Evolutionary conservation across 768 basidiomycete species (phyloP).

Genomic region (Hygrophoropsis aurantiaca): DNA sequence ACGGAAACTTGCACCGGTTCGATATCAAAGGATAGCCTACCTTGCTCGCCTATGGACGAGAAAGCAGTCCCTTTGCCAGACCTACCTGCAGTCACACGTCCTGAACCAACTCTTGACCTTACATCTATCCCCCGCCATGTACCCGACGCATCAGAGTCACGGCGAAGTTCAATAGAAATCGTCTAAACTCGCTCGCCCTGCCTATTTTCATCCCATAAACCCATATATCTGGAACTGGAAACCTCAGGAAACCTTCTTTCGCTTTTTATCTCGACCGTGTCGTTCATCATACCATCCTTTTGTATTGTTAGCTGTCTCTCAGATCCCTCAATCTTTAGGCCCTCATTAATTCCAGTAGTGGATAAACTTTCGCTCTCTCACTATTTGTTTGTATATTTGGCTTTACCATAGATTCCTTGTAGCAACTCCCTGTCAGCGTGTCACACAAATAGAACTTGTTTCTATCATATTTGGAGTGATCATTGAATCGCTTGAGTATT

Average conservation of each 20-base stretch:
- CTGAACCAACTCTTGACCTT: constrained; percentile 13
- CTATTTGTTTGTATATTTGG: constrained; percentile 22
- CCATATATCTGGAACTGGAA: no score
- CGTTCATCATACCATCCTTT: constrained; percentile 6
- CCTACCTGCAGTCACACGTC: constrained; percentile 9
- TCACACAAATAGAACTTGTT: no score
- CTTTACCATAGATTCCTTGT: background rate
- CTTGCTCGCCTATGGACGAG: constrained; percentile 19
- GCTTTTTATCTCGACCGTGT: background rate
- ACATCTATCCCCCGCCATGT: constrained; percentile 22
- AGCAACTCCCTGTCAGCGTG: no score
- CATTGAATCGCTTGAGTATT: no score
- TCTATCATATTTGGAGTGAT: no score
- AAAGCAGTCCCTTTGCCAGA: constrained; percentile 13
- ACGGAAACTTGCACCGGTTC: constrained; percentile 17
- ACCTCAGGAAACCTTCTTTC: background rate
- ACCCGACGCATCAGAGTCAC: constrained; percentile 11
- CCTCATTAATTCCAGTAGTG: constrained; percentile 1
- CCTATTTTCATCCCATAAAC: background rate
- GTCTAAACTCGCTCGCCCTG: constrained; percentile 9
- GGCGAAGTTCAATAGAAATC: constrained; percentile 13
- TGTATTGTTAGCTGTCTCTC: constrained; percentile 28
- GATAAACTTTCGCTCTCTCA: constrained; percentile 20
- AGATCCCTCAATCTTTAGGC: background rate
- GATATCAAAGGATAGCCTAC: constrained; percentile 26